These are phyloP conservation scores for Microdochium paspali DNA, from an alignment of 2,329 filamentous ascomycete species.

Conservation along the genomic window DNA sequence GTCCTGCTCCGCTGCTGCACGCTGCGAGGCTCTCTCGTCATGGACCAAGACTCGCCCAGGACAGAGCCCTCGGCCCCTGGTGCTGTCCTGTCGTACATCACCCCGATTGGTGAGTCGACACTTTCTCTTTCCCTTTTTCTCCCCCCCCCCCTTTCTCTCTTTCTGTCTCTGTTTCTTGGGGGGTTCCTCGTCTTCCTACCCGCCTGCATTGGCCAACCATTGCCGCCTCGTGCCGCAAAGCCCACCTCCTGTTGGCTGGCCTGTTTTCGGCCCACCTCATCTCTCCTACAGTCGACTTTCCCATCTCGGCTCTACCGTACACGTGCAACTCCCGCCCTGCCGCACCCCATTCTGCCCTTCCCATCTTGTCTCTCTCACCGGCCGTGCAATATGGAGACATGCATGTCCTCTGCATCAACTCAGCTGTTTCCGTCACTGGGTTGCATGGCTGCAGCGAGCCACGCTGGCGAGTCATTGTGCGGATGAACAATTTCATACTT, in stretches of 20 bases:
- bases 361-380: too few species aligned
- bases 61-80: background rate
- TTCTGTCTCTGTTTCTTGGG: conserved; percentile 14
- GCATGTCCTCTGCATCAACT: too few species aligned
- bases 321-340: background rate
- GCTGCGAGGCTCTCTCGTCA: background rate
- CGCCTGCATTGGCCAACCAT: background rate
- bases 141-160: background rate
- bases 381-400: too few species aligned
- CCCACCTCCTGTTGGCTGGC: background rate
- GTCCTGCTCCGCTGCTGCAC: background rate
- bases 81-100: background rate
- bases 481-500: too few species aligned
- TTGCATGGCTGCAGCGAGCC: too few species aligned
- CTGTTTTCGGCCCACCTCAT: background rate
- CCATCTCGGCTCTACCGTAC: background rate
- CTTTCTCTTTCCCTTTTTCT: background rate
- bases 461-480: too few species aligned
- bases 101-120: background rate
- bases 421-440: too few species aligned
- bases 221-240: background rate
- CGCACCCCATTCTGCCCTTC: background rate
- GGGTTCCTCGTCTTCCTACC: conserved; percentile 11
- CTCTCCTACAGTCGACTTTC: background rate
- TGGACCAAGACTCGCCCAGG: background rate